Evolutionary conservation across 352 stramenopile species (phyloP).

Genomic region (Phytophthora pistaciae): DNA sequence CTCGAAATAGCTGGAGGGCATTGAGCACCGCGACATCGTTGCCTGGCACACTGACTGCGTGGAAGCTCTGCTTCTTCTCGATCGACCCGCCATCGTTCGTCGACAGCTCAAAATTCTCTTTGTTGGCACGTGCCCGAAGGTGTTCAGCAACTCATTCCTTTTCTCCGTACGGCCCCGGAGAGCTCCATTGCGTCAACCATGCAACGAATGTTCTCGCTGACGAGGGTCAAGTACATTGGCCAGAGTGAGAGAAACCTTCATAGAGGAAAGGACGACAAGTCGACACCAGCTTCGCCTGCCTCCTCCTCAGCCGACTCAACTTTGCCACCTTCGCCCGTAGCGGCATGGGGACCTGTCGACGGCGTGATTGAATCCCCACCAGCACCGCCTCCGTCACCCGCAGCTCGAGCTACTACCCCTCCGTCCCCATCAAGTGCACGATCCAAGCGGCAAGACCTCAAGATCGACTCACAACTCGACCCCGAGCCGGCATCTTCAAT

Average conservation of each 20-base stretch:
- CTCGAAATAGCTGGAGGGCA: conserved; percentile 7
- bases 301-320: conserved; percentile 7
- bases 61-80: conserved; percentile 4
- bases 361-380: conserved; percentile 1
- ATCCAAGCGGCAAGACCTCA: conserved; percentile 19
- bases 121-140: conserved; percentile 3
- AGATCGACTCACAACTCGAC: conserved; percentile 34
- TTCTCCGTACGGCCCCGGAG: neutral
- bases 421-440: conserved; percentile 17
- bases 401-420: conserved; percentile 4
- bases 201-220: conserved; percentile 40
- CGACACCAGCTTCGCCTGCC: neutral
- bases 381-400: conserved; percentile 25
- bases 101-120: conserved; percentile 6
- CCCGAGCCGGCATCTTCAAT: conserved; percentile 18
- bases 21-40: neutral
- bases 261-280: conserved; percentile 29
- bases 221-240: conserved; percentile 21
- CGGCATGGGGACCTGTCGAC: conserved; percentile 20
- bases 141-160: conserved; percentile 12
- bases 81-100: conserved; percentile 3
- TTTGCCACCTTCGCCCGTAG: conserved; percentile 23
- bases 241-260: conserved; percentile 20
- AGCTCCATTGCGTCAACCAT: conserved; percentile 15
- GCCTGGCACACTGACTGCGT: neutral